Conservation (phyloP, 2,329 filamentous ascomycete genomes). For the Simplicillium aogashimaense region DNA sequence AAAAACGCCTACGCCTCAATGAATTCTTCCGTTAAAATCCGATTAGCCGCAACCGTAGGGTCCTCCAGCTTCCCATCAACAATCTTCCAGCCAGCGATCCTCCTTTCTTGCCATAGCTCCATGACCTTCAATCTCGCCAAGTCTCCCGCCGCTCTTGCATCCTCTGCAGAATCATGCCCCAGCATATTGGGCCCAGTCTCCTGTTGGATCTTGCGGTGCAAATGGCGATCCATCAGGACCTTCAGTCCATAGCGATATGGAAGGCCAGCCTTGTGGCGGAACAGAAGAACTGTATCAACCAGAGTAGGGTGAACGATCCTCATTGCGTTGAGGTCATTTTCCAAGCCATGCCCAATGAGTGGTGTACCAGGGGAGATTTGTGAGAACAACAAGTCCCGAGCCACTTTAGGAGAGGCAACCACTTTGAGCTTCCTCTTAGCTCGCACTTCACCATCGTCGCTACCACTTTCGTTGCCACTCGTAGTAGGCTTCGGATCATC, state of each 20-base stretch:
- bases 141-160: conserved; percentile 82
- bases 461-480: conserved; percentile 13
- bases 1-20: conserved; percentile 17
- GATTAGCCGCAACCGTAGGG: no score
- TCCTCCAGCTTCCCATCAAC: conserved; percentile 27
- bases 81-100: conserved; percentile 57
- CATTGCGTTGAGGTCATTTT: conserved; percentile 85
- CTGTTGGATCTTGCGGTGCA: conserved; percentile 72
- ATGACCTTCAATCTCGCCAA: conserved; percentile 64
- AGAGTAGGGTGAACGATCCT: conserved; percentile 78
- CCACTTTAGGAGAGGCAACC: conserved; percentile 63
- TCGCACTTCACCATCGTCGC: conserved; percentile 17
- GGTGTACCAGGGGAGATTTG: conserved; percentile 69
- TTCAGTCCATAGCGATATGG: conserved; percentile 74
- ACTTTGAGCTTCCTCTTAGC: conserved; percentile 49
- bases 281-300: conserved; percentile 79
- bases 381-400: conserved; percentile 67
- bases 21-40: conserved; percentile 24
- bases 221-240: conserved; percentile 55
- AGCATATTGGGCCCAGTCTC: conserved; percentile 37
- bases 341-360: conserved; percentile 84
- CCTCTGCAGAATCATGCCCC: conserved; percentile 89
- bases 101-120: conserved; percentile 60
- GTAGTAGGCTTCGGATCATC: conserved; percentile 14
- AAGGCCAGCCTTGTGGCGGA: conserved; percentile 65